phyloP scores from a whole-genome alignment of 2,329 filamentous ascomycete genomes.

The Fusarium sp. region DNA sequence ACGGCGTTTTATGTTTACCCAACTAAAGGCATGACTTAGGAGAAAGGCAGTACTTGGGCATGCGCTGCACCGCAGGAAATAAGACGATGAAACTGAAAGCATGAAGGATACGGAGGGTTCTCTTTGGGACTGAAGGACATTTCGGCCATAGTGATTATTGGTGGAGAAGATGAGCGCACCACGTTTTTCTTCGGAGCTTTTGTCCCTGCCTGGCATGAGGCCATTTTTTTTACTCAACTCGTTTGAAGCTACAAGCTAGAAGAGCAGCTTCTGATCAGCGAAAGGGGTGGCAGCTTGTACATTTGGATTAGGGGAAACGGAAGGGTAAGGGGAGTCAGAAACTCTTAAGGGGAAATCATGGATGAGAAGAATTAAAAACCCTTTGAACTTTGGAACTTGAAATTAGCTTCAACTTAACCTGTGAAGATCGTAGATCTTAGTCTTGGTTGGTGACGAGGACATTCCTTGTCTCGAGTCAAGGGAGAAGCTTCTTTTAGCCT shows the following conservation, averaged over 20 bases:
- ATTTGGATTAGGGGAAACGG: not conserved
- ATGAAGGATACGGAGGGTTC: slow-evolving; percentile 2
- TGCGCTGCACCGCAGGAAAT: slow-evolving; percentile 23
- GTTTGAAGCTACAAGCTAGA: slow-evolving; percentile 4
- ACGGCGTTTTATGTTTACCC: slow-evolving; percentile 50
- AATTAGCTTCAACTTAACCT: not conserved
- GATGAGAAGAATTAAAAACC: slow-evolving; percentile 22
- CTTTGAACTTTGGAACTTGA: not conserved
- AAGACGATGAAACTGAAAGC: slow-evolving; percentile 14
- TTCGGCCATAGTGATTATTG: not conserved
- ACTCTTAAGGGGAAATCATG: slow-evolving; percentile 13
- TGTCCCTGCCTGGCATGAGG: not conserved
- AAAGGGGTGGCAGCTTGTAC: not conserved
- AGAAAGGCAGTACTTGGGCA: slow-evolving; percentile 35
- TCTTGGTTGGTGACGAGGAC: slow-evolving; percentile 13
- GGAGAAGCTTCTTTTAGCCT: slow-evolving; percentile 13
- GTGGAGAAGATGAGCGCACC: not conserved
- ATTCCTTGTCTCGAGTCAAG: slow-evolving; percentile 33
- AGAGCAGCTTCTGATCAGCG: not conserved
- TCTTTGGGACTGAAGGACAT: slow-evolving; percentile 3
- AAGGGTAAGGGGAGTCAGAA: slow-evolving; percentile 2
- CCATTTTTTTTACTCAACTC: not conserved
- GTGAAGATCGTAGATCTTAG: slow-evolving; percentile 11
- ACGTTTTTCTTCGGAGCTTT: slow-evolving; percentile 13
- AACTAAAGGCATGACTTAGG: slow-evolving; percentile 38